A percentile compares a stretch with the other conserved stretches of the same genome.
These are phyloP conservation scores for Streptanthus diversifolius DNA, from an alignment of 345 rosid species.

Conservation along the genomic window DNA sequence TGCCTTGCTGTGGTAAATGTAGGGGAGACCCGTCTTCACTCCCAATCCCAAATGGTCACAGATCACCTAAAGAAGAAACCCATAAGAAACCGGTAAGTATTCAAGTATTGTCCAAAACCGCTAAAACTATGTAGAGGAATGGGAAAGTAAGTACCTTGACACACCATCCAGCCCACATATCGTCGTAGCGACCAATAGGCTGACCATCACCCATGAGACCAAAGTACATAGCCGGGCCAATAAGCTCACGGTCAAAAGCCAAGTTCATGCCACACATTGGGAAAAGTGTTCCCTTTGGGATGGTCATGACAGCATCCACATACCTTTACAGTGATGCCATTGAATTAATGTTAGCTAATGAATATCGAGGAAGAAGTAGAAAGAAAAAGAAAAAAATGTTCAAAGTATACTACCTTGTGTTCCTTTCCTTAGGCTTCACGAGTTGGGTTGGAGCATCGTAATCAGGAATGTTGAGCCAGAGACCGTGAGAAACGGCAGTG, in stretches of 20 bases:
- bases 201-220: constrained; percentile 49
- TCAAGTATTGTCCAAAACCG: not conserved
- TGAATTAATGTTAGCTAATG: not conserved
- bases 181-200: constrained; percentile 44
- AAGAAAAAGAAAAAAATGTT: not conserved
- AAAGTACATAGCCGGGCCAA: constrained; percentile 44
- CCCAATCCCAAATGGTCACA: constrained; percentile 83
- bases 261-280: constrained; percentile 99
- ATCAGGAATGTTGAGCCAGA: constrained; percentile 95
- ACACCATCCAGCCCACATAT: constrained; percentile 42
- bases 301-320: constrained; percentile 87
- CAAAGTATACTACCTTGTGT: constrained; percentile 54
- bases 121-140: not conserved
- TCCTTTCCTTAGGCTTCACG: constrained; percentile 88
- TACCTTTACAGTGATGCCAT: constrained; percentile 40
- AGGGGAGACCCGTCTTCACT: constrained; percentile 86
- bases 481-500: constrained; percentile 86
- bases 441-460: constrained; percentile 95
- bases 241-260: constrained; percentile 78
- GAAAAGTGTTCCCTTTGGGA: constrained; percentile 96
- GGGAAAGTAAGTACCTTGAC: constrained; percentile 27
- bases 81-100: not conserved
- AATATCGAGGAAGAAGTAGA: not conserved
- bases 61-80: constrained; percentile 51
- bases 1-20: constrained; percentile 94